phyloP scores from a whole-genome alignment of 345 rosid species.

The Eucalyptus grandis region DNA sequence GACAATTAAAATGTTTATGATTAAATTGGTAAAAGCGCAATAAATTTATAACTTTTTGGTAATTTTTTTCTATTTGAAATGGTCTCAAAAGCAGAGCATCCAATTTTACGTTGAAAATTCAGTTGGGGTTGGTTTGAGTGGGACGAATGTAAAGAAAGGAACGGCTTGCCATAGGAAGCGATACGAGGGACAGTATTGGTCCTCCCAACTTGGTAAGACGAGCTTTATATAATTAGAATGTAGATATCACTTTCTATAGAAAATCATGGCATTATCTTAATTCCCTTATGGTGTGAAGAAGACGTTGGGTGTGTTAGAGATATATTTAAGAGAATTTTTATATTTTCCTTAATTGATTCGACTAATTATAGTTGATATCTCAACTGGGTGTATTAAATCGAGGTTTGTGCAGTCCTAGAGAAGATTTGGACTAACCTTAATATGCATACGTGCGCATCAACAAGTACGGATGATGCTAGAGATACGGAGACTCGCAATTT shows the following conservation, averaged over 20 bases:
- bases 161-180: not conserved
- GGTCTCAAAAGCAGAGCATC: not conserved
- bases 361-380: not conserved
- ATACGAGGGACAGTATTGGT: not conserved
- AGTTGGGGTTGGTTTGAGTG: not conserved
- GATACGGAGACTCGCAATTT: not conserved
- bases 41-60: not conserved
- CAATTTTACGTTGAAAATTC: not conserved
- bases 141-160: not conserved
- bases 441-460: not conserved
- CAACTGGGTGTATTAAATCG: not conserved
- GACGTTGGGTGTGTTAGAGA: not conserved
- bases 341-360: not conserved
- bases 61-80: not conserved
- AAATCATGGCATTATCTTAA: too few relatives aligned
- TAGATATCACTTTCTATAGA: too few relatives aligned
- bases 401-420: not conserved
- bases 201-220: not conserved
- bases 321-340: not conserved
- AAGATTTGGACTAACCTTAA: not conserved
- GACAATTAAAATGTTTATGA: too few relatives aligned
- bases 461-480: not conserved
- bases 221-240: not conserved
- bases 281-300: not conserved
- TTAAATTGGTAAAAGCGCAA: accelerated